phyloP scores from a whole-genome alignment of 2,329 filamentous ascomycete species.

The Aspergillus sp. region DNA sequence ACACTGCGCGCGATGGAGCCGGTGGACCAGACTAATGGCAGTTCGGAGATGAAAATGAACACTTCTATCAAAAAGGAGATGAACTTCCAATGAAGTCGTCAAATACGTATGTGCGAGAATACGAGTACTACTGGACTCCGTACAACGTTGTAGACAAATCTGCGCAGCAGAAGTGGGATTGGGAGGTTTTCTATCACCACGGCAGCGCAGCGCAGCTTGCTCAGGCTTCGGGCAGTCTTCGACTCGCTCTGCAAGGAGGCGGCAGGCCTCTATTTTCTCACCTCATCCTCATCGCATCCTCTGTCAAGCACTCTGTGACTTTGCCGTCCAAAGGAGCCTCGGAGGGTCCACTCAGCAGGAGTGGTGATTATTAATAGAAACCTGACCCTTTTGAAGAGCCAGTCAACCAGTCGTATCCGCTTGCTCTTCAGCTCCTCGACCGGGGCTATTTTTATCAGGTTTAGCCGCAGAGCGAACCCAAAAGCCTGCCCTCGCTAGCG shows the following conservation, averaged over 20 bases:
- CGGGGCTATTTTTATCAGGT: slow-evolving; percentile 12
- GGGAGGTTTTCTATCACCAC: not conserved
- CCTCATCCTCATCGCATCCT: not conserved
- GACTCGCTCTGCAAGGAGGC: not conserved
- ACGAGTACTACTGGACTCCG: not conserved
- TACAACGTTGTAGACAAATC: not conserved
- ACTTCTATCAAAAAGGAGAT: not conserved
- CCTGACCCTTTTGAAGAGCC: not conserved
- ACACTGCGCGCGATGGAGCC: not conserved
- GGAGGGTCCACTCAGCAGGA: not conserved
- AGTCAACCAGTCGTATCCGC: slow-evolving; percentile 2
- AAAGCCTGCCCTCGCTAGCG: not conserved
- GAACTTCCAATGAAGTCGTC: not conserved
- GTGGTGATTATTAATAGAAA: slow-evolving; percentile 6
- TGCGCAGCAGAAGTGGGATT: not conserved
- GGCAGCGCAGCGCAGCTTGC: not conserved
- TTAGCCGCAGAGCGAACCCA: not conserved
- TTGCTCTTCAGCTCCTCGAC: slow-evolving; percentile 4
- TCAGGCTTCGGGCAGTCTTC: not conserved
- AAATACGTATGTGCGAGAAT: not conserved
- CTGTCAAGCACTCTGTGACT: not conserved
- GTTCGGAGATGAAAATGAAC: not conserved
- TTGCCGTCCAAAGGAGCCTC: not conserved
- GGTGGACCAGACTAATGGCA: not conserved
- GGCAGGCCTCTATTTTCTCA: not conserved